phyloP scores from a whole-genome alignment of 2,329 filamentous ascomycete species.

The Botrytis porri region DNA sequence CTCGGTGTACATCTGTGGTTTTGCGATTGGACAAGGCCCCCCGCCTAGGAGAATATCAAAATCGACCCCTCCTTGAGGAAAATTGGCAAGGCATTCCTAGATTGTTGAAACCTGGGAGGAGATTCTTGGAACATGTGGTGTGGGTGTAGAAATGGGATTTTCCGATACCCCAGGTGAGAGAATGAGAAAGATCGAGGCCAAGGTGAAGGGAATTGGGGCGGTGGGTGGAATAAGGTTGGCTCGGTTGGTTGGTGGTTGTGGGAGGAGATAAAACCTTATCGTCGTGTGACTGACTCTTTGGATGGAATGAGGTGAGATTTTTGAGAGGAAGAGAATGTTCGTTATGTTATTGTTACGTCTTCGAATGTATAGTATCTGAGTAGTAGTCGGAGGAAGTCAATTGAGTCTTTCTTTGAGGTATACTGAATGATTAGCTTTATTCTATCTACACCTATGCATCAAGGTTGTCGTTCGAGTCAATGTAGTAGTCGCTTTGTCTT shows the following conservation, averaged over 20 bases:
- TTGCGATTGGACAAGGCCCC: not conserved
- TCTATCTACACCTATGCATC: not conserved
- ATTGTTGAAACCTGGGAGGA: not conserved
- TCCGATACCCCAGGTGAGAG: not conserved
- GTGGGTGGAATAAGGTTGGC: not conserved
- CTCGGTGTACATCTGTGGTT: not conserved
- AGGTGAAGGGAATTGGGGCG: not conserved
- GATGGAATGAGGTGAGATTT: not conserved
- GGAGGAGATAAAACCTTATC: not conserved
- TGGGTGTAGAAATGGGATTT: not conserved
- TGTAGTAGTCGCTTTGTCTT: not conserved
- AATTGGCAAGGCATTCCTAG: not conserved
- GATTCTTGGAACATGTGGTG: not conserved
- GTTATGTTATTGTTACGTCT: not conserved
- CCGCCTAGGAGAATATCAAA: not conserved
- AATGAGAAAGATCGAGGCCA: not conserved
- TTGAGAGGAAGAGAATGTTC: not conserved
- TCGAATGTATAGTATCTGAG: not conserved
- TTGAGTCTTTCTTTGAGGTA: not conserved
- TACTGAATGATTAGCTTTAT: not conserved
- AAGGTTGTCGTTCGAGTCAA: not conserved
- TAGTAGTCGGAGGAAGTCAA: not conserved
- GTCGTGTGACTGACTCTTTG: not conserved
- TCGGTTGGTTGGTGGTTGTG: not conserved
- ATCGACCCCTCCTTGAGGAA: not conserved